These are phyloP conservation scores for Populus tremula DNA, from an alignment of 345 rosid species.

Conservation along the genomic window DNA sequence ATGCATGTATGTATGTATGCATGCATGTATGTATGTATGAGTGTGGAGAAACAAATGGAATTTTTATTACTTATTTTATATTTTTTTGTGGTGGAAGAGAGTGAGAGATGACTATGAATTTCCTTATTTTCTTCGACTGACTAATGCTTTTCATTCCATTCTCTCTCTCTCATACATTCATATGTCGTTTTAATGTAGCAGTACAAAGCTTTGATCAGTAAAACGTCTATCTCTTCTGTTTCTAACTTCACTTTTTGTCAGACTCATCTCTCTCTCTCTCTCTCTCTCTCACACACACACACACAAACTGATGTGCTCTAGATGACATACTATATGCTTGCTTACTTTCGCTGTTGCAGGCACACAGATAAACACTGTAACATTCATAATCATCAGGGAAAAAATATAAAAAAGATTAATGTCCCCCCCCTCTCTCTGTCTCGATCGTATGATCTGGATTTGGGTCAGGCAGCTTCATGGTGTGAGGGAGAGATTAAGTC, in stretches of 20 bases:
- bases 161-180: constrained; percentile 11
- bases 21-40: neutral
- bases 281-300: neutral
- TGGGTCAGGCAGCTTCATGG: constrained; percentile 26
- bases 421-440: constrained; percentile 11
- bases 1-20: neutral
- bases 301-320: neutral
- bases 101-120: constrained; percentile 22
- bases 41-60: neutral
- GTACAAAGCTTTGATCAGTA: constrained; percentile 30
- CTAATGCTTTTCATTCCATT: constrained; percentile 18
- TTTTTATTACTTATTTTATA: neutral
- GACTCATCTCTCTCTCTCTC: constrained; percentile 13
- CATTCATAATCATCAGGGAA: neutral
- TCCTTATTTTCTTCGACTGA: constrained; percentile 36
- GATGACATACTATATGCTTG: neutral
- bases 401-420: neutral
- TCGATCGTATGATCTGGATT: constrained; percentile 27
- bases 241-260: constrained; percentile 37
- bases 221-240: constrained; percentile 24
- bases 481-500: constrained; percentile 3
- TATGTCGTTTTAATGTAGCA: constrained; percentile 25
- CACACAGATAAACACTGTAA: neutral
- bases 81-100: neutral
- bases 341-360: constrained; percentile 4